Conservation (phyloP, 805 yeast genomes). For the Hanseniaspora jakobsenii region DNA sequence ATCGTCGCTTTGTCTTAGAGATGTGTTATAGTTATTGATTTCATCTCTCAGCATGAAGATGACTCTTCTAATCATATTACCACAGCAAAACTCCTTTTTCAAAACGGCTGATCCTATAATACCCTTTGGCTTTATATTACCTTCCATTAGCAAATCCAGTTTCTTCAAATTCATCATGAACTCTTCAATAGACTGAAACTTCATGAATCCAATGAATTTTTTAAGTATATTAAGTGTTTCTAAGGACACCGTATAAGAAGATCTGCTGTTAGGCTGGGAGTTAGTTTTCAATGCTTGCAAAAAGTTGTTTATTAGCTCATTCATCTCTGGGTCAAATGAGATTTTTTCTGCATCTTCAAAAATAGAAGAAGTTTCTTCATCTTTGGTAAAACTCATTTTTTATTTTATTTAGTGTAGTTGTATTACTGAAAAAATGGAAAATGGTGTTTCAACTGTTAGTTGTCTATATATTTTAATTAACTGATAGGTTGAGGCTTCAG, state of each 20-base stretch:
- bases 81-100: conserved; percentile 79
- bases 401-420: too few relatives aligned
- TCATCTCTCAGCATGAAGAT: conserved; percentile 81
- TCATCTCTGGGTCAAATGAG: conserved; percentile 14
- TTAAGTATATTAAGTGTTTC: conserved; percentile 78
- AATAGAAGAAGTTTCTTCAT: not conserved
- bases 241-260: conserved; percentile 65
- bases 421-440: not conserved
- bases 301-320: conserved; percentile 14
- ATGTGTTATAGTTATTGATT: conserved; percentile 26
- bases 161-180: conserved; percentile 28
- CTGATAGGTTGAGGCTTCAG: too few relatives aligned
- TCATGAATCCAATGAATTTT: conserved; percentile 70
- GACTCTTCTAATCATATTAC: conserved; percentile 83
- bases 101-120: conserved; percentile 42
- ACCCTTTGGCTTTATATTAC: conserved; percentile 14
- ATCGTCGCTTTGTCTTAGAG: conserved; percentile 20
- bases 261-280: conserved; percentile 14
- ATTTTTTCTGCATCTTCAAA: not conserved
- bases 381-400: not conserved
- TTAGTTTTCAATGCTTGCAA: conserved; percentile 11
- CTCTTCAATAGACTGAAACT: conserved; percentile 13
- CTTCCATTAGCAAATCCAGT: conserved; percentile 54
- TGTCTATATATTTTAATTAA: too few relatives aligned
- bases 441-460: too few relatives aligned